Evolutionary conservation across 2,329 filamentous ascomycete species (phyloP).

Genomic region (Neonectria coccinea): DNA sequence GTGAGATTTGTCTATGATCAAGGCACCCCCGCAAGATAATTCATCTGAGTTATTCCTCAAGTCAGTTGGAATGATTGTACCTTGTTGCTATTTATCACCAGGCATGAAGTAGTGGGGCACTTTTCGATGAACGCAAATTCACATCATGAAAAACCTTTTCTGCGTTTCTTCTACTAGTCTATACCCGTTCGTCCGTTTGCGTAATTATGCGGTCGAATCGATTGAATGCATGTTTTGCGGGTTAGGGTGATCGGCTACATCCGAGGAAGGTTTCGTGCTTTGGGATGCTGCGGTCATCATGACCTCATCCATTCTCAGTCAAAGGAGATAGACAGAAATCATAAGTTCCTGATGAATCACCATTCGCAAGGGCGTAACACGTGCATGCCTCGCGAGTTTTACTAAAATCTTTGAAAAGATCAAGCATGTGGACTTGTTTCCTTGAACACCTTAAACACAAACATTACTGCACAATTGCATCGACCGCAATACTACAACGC

Average conservation of each 20-base stretch:
- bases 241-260: background rate
- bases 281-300: background rate
- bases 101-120: too few relatives aligned
- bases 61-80: too few relatives aligned
- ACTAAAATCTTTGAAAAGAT: background rate
- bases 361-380: background rate
- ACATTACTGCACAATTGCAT: background rate
- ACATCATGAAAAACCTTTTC: too few relatives aligned
- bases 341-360: background rate
- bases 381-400: background rate
- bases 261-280: background rate
- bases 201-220: too few relatives aligned
- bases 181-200: too few relatives aligned
- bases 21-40: too few relatives aligned
- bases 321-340: background rate
- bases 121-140: too few relatives aligned
- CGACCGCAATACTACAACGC: background rate
- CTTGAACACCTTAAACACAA: background rate
- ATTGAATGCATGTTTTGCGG: too few relatives aligned
- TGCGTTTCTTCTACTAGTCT: too few relatives aligned
- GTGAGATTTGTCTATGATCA: too few relatives aligned
- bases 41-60: too few relatives aligned
- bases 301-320: background rate
- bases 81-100: too few relatives aligned
- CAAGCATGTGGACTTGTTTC: background rate